Percentiles rank a stretch among this genome's conserved stretches.
Evolutionary conservation across 2,329 filamentous ascomycete species (phyloP).

Genomic region (Zalaria obscura): DNA sequence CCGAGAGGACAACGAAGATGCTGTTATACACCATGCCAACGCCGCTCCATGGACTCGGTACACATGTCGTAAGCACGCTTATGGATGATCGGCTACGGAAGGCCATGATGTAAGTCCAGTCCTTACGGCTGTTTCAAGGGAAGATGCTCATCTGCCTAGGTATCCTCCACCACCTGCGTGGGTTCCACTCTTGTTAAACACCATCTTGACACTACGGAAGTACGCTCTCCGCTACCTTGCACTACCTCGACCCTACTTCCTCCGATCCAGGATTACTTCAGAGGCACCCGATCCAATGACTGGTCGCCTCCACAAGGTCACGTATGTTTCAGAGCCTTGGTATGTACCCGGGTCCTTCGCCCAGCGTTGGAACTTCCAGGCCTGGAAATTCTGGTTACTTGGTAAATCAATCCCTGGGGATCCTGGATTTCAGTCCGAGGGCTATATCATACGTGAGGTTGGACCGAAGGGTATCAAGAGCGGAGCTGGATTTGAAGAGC

Average conservation of each 20-base stretch:
- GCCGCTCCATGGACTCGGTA: constrained; percentile 30
- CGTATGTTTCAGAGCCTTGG: constrained; percentile 50
- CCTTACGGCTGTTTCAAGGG: background rate
- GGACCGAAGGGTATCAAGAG: constrained; percentile 44
- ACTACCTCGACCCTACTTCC: constrained; percentile 40
- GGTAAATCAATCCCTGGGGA: constrained; percentile 35
- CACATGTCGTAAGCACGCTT: constrained; percentile 40
- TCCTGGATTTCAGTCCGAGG: constrained; percentile 32
- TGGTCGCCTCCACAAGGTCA: constrained; percentile 35
- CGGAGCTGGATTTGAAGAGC: constrained; percentile 13
- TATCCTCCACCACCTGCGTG: constrained; percentile 25
- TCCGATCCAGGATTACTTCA: constrained; percentile 23
- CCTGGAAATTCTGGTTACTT: constrained; percentile 32
- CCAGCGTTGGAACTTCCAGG: constrained; percentile 48
- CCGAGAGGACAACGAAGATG: constrained; percentile 45
- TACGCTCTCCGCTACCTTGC: constrained; percentile 43
- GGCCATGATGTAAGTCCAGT: constrained; percentile 45
- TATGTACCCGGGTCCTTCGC: constrained; percentile 39
- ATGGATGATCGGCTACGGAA: constrained; percentile 50
- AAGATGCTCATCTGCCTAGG: constrained; percentile 11
- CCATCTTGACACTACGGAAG: constrained; percentile 37
- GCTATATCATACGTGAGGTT: constrained; percentile 44
- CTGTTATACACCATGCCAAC: constrained; percentile 42
- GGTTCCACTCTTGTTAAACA: constrained; percentile 26
- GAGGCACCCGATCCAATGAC: constrained; percentile 33